Evolutionary conservation across 345 rosid species (phyloP).

Genomic region (Hibiscus mutabilis): DNA sequence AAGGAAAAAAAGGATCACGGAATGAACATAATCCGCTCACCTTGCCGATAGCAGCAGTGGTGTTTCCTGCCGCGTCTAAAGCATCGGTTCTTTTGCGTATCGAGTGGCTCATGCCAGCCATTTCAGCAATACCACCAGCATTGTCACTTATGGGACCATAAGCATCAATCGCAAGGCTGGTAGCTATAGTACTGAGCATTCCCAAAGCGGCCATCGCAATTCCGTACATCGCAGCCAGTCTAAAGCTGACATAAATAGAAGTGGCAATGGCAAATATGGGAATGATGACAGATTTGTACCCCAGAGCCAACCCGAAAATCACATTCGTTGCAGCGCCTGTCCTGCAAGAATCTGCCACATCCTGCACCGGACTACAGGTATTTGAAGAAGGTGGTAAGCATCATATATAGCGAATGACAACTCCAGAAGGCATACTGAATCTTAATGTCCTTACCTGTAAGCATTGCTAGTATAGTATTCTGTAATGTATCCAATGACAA

Average conservation of each 20-base stretch:
- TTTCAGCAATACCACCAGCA: slow-evolving; percentile 66
- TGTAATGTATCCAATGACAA: slow-evolving; percentile 49
- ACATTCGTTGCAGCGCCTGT: slow-evolving; percentile 70
- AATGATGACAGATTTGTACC: slow-evolving; percentile 62
- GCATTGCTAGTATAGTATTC: slow-evolving; percentile 70
- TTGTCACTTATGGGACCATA: slow-evolving; percentile 68
- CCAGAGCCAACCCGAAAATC: slow-evolving; percentile 61
- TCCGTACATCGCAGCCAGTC: slow-evolving; percentile 73
- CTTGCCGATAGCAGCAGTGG: slow-evolving; percentile 77
- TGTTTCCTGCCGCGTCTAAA: slow-evolving; percentile 64
- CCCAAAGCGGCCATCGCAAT: slow-evolving; percentile 61
- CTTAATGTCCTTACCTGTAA: slow-evolving; percentile 33
- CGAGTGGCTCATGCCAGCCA: slow-evolving; percentile 65
- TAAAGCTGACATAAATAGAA: slow-evolving; percentile 55
- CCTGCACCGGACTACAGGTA: slow-evolving; percentile 53
- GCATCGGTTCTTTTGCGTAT: slow-evolving; percentile 61
- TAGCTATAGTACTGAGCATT: slow-evolving; percentile 67
- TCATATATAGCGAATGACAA: not conserved
- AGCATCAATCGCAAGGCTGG: slow-evolving; percentile 60
- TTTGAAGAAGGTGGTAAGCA: not conserved
- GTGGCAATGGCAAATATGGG: slow-evolving; percentile 59
- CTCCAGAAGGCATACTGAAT: not conserved
- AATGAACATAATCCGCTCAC: slow-evolving; percentile 13
- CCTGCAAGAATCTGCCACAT: slow-evolving; percentile 62
- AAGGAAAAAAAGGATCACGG: not conserved